Percentiles rank a stretch among this genome's conserved stretches.
These are phyloP conservation scores for Tephrocybe rancida DNA, from an alignment of 768 basidiomycete species.

Conservation along the genomic window DNA sequence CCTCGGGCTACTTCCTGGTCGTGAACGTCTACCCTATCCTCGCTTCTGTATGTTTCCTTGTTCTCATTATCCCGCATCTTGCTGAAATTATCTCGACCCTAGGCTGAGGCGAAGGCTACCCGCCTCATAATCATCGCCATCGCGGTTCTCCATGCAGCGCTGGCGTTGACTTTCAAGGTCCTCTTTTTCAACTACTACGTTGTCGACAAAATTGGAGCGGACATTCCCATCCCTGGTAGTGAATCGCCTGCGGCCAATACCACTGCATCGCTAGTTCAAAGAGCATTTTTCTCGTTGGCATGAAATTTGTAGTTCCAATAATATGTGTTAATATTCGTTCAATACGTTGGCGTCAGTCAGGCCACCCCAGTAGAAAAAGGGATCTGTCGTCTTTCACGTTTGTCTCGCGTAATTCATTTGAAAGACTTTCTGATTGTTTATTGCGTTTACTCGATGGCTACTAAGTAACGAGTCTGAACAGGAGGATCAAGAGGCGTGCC, in stretches of 20 bases:
- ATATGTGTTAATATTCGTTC: too few relatives aligned
- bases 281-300: slow-evolving; percentile 14
- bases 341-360: too few relatives aligned
- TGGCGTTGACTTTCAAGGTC: slow-evolving; percentile 88
- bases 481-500: too few relatives aligned
- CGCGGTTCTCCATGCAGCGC: slow-evolving; percentile 70
- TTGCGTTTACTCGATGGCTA: too few relatives aligned
- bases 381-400: neutral
- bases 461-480: too few relatives aligned
- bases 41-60: slow-evolving; percentile 59
- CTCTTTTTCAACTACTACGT: slow-evolving; percentile 62
- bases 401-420: neutral
- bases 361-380: too few relatives aligned
- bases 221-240: slow-evolving; percentile 43
- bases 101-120: slow-evolving; percentile 88
- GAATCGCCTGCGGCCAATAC: slow-evolving; percentile 31
- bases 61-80: neutral
- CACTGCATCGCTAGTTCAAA: slow-evolving; percentile 18
- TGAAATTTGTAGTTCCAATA: neutral
- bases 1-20: slow-evolving; percentile 88
- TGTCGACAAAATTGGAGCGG: slow-evolving; percentile 42
- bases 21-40: slow-evolving; percentile 90
- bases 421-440: too few relatives aligned
- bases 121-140: slow-evolving; percentile 82
- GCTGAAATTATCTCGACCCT: neutral